Conservation (phyloP, 2,329 filamentous ascomycete genomes). For the Fusarium coffeatum region DNA sequence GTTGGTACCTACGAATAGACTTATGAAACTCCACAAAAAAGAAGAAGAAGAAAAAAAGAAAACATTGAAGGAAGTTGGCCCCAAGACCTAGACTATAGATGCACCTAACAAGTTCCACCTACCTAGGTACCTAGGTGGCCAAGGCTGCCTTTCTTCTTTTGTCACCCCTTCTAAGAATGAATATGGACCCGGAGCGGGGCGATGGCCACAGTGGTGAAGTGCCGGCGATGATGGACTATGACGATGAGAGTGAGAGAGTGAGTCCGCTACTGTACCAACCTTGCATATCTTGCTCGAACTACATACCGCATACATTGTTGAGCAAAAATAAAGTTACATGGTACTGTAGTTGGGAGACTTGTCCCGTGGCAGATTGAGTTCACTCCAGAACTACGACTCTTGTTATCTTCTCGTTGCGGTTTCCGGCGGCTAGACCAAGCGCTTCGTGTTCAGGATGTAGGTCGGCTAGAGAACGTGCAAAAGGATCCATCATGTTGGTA, state of each 20-base stretch:
- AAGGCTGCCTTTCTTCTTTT: slow-evolving; percentile 15
- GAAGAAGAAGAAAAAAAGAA: not conserved
- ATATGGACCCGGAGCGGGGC: slow-evolving; percentile 13
- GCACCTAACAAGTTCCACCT: slow-evolving; percentile 6
- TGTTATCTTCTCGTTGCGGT: not conserved
- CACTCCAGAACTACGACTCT: not conserved
- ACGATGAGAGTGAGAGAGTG: slow-evolving; percentile 17
- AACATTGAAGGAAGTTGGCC: slow-evolving; percentile 8
- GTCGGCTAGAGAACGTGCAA: not conserved
- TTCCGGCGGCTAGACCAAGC: not conserved
- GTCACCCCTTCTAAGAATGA: slow-evolving; percentile 10
- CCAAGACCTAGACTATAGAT: slow-evolving; percentile 15
- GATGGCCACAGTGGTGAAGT: slow-evolving; percentile 14
- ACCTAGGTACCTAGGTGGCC: not conserved
- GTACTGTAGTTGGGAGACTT: not conserved
- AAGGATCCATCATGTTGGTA: not conserved
- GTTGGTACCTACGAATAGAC: not conserved
- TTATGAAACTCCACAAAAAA: slow-evolving; percentile 10
- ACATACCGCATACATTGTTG: not conserved
- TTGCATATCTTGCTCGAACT: slow-evolving; percentile 5
- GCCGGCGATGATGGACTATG: slow-evolving; percentile 35
- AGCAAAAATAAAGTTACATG: not conserved
- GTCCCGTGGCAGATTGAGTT: slow-evolving; percentile 2
- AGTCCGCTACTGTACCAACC: not conserved
- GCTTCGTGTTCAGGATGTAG: not conserved